A percentile compares a stretch with the other conserved stretches of the same genome.
phyloP scores from a whole-genome alignment of 495 filamentous ascomycete genomes.

The Hypoxylon crocopeplum region DNA sequence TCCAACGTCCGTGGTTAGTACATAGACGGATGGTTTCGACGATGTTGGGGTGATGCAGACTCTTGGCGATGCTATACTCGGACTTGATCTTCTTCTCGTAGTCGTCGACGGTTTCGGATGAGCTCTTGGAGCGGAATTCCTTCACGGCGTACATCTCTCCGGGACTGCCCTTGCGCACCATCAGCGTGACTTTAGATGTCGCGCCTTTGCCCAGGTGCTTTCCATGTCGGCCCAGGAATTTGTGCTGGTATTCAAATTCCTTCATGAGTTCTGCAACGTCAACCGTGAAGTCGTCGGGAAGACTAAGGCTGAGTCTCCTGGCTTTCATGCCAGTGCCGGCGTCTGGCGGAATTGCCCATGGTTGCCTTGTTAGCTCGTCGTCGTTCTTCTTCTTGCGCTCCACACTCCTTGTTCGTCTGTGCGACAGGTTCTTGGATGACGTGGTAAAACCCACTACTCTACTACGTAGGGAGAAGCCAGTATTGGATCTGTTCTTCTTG shows the following conservation, averaged over 20 bases:
- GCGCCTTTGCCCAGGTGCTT: conserved; percentile 75
- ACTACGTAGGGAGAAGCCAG: conserved; percentile 54
- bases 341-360: conserved; percentile 62
- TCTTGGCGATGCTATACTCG: conserved; percentile 79
- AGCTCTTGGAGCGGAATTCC: conserved; percentile 71
- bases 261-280: conserved; percentile 65
- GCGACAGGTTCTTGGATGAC: conserved; percentile 32
- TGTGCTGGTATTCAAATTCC: conserved; percentile 66
- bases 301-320: conserved; percentile 65
- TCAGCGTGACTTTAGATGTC: conserved; percentile 73
- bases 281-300: conserved; percentile 69
- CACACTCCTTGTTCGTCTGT: conserved; percentile 38
- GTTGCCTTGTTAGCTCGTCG: conserved; percentile 41
- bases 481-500: conserved; percentile 56
- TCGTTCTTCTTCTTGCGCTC: conserved; percentile 38
- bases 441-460: conserved; percentile 42
- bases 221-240: conserved; percentile 63
- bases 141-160: conserved; percentile 76
- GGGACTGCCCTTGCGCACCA: conserved; percentile 62
- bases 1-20: conserved; percentile 69
- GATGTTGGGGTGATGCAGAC: conserved; percentile 79
- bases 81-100: conserved; percentile 82
- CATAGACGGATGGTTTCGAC: conserved; percentile 75
- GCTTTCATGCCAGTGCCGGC: conserved; percentile 71
- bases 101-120: conserved; percentile 65